A percentile compares a stretch with the other conserved stretches of the same genome.
Conservation (phyloP, 116 monocot genomes). For the Zostera marina region DNA sequence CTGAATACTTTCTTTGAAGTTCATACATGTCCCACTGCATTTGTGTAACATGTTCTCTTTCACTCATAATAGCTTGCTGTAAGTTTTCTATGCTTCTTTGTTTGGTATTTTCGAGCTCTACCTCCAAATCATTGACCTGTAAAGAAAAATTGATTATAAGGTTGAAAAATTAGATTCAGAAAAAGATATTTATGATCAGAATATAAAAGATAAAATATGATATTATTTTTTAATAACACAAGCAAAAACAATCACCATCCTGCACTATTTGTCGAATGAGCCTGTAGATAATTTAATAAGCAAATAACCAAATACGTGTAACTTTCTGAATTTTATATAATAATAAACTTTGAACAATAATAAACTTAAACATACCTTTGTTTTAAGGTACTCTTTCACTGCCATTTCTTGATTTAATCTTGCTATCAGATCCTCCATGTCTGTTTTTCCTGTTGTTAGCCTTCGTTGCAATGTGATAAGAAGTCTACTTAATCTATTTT, state of each 20-base stretch:
- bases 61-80: slow-evolving; percentile 76
- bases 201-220: neutral
- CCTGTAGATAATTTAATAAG: too few relatives aligned
- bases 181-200: neutral
- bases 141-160: slow-evolving; percentile 5
- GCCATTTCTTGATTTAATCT: slow-evolving; percentile 92
- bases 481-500: slow-evolving; percentile 67
- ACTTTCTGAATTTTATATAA: too few relatives aligned
- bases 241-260: too few relatives aligned
- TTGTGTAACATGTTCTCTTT: slow-evolving; percentile 92
- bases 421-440: slow-evolving; percentile 99
- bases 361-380: slow-evolving; percentile 36
- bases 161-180: neutral
- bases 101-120: slow-evolving; percentile 75
- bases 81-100: slow-evolving; percentile 82
- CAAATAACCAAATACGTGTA: too few relatives aligned
- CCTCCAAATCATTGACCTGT: slow-evolving; percentile 96
- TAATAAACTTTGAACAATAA: neutral
- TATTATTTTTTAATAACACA: neutral
- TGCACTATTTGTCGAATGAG: too few relatives aligned
- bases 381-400: slow-evolving; percentile 84
- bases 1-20: slow-evolving; percentile 57
- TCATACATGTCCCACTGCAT: slow-evolving; percentile 99
- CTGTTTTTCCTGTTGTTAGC: slow-evolving; percentile 62
- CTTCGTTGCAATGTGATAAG: slow-evolving; percentile 68